A percentile compares a stretch with the other conserved stretches of the same genome.
Evolutionary conservation across 441 rosid genomes (phyloP).

Genomic region (Sinapis alba): DNA sequence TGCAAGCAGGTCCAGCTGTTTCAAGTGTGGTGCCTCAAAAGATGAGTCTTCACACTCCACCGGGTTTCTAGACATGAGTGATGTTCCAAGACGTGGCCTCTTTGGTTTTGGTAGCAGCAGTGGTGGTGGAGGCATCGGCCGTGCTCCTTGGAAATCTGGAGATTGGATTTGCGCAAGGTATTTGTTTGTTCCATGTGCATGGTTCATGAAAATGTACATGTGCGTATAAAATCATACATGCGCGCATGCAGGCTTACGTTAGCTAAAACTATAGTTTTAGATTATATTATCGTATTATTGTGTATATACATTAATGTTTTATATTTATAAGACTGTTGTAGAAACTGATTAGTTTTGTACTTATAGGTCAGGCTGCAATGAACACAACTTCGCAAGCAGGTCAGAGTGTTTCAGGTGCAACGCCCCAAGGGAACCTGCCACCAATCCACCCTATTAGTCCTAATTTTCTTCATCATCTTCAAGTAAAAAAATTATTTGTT

Average conservation of each 20-base stretch:
- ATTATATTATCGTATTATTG: not conserved
- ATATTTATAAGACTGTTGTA: not conserved
- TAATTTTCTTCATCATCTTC: not conserved
- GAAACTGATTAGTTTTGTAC: not conserved
- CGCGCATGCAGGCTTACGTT: not conserved
- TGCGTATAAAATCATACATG: slow-evolving; percentile 14
- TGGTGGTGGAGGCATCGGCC: slow-evolving; percentile 47
- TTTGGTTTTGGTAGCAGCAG: slow-evolving; percentile 53
- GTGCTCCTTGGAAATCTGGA: slow-evolving; percentile 86
- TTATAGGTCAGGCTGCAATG: slow-evolving; percentile 72
- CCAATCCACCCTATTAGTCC: slow-evolving; percentile 45
- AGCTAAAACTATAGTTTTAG: not conserved
- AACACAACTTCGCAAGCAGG: slow-evolving; percentile 89
- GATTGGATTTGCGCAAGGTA: slow-evolving; percentile 96
- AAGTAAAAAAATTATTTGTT: not conserved
- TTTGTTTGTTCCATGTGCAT: not conserved
- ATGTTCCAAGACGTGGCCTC: slow-evolving; percentile 49
- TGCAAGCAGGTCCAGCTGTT: slow-evolving; percentile 87
- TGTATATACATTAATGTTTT: not conserved
- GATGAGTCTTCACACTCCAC: slow-evolving; percentile 50
- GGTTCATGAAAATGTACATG: slow-evolving; percentile 13
- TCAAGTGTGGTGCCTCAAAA: slow-evolving; percentile 78
- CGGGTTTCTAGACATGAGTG: slow-evolving; percentile 43
- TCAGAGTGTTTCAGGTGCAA: slow-evolving; percentile 87
- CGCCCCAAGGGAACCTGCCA: slow-evolving; percentile 68